These are phyloP conservation scores for Collybia sp. DNA, from an alignment of 768 basidiomycete genomes.

Conservation along the genomic window DNA sequence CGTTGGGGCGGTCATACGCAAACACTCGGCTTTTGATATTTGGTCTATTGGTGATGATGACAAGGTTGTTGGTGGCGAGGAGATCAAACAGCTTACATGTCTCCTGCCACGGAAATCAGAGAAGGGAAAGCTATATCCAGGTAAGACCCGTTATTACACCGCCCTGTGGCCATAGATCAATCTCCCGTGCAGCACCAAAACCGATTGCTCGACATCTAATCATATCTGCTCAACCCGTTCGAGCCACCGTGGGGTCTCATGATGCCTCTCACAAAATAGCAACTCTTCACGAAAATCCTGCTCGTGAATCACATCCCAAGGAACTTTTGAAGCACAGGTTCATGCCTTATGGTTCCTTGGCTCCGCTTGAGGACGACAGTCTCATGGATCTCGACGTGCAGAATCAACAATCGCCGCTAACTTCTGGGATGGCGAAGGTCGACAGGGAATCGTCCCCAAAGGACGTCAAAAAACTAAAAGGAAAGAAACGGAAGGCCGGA, in stretches of 20 bases:
- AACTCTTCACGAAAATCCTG: constrained; percentile 40
- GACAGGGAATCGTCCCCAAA: not conserved
- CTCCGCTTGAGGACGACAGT: constrained; percentile 15
- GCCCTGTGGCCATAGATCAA: not conserved
- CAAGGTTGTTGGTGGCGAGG: constrained; percentile 48
- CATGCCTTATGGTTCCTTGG: constrained; percentile 54
- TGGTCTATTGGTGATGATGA: constrained; percentile 54
- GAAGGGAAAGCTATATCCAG: constrained; percentile 51
- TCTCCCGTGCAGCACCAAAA: constrained; percentile 44
- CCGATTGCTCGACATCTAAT: constrained; percentile 55
- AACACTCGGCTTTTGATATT: constrained; percentile 54
- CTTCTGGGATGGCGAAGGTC: constrained; percentile 1
- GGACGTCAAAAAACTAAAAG: constrained; percentile 22
- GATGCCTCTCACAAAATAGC: constrained; percentile 11
- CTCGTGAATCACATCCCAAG: constrained; percentile 51
- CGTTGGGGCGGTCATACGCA: constrained; percentile 48
- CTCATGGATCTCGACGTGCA: constrained; percentile 14
- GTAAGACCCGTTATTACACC: constrained; percentile 24
- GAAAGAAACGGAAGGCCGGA: constrained; percentile 41
- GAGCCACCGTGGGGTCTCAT: constrained; percentile 24
- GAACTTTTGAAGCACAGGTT: constrained; percentile 63
- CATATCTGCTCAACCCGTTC: constrained; percentile 43
- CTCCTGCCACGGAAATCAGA: constrained; percentile 62
- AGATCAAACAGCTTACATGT: constrained; percentile 55
- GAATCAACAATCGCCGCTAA: not conserved